Evolutionary conservation across 73 alveolate species (phyloP).

Genomic region (Paramecium primaurelia): DNA sequence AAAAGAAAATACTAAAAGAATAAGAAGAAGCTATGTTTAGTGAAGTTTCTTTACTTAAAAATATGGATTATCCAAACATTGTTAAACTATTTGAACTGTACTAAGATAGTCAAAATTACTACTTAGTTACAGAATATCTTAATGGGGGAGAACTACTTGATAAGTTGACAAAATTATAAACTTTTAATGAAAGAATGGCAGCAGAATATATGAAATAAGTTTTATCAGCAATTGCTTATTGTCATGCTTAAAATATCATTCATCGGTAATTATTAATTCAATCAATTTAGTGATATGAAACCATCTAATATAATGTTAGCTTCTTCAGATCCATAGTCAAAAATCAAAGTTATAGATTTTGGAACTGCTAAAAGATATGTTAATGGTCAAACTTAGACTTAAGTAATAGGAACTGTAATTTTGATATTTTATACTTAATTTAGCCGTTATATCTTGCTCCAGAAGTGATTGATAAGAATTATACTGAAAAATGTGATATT

Average conservation of each 20-base stretch:
- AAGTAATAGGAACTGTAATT: constrained; percentile 60
- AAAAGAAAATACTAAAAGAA: constrained; percentile 1
- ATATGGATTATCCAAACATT: constrained; percentile 65
- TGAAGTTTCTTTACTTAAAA: constrained; percentile 16
- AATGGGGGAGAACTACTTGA: constrained; percentile 88
- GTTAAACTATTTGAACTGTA: constrained; percentile 57
- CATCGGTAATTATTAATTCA: constrained; percentile 56
- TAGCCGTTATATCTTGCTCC: constrained; percentile 64
- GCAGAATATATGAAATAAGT: constrained; percentile 80
- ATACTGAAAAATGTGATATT: constrained; percentile 51
- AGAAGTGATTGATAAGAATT: constrained; percentile 50
- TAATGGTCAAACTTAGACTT: background rate
- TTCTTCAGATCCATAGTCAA: constrained; percentile 62
- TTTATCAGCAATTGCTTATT: constrained; percentile 79
- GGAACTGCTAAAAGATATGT: constrained; percentile 70
- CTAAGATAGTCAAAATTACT: constrained; percentile 53
- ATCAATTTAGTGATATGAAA: constrained; percentile 75
- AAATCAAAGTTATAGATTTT: constrained; percentile 89
- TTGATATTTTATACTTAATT: background rate
- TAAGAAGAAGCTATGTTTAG: constrained; percentile 23
- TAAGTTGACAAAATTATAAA: constrained; percentile 62
- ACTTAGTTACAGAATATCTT: constrained; percentile 65
- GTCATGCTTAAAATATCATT: constrained; percentile 83
- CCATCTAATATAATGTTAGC: constrained; percentile 87
- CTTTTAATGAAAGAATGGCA: constrained; percentile 81